Conservation (phyloP, 108 stramenopile genomes). For the Aurantiochytrium sp. region DNA sequence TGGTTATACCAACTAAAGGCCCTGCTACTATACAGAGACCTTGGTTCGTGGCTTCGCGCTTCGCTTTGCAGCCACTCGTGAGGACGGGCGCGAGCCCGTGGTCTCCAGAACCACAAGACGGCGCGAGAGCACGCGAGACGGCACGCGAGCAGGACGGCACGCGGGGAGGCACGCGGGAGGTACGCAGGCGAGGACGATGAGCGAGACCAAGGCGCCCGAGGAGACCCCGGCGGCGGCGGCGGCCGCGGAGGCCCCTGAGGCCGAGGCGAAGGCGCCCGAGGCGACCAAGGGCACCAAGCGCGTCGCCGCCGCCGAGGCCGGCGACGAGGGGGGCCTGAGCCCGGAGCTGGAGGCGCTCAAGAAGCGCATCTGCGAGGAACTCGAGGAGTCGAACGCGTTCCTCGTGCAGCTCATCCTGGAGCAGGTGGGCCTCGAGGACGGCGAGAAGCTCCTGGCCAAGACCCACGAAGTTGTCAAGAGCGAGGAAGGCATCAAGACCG, state of each 20-base stretch:
- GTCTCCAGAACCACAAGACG: no score
- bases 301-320: not conserved
- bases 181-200: not conserved
- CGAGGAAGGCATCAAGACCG: slow-evolving; percentile 12
- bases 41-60: no score
- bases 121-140: no score
- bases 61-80: no score
- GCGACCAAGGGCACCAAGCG: not conserved
- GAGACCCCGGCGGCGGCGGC: not conserved
- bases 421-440: not conserved
- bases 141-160: no score
- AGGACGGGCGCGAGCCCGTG: no score
- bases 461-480: not conserved
- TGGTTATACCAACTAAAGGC: no score
- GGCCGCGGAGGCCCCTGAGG: not conserved
- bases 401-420: not conserved
- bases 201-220: not conserved
- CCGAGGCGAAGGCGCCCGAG: not conserved
- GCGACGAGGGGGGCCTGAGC: not conserved
- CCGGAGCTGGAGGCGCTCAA: not conserved
- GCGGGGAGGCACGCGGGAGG: not conserved
- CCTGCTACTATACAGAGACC: no score
- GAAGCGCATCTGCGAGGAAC: not conserved
- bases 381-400: not conserved
- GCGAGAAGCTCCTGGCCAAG: not conserved